Conservation (phyloP, 2,329 filamentous ascomycete species). For the Fusarium napiforme region DNA sequence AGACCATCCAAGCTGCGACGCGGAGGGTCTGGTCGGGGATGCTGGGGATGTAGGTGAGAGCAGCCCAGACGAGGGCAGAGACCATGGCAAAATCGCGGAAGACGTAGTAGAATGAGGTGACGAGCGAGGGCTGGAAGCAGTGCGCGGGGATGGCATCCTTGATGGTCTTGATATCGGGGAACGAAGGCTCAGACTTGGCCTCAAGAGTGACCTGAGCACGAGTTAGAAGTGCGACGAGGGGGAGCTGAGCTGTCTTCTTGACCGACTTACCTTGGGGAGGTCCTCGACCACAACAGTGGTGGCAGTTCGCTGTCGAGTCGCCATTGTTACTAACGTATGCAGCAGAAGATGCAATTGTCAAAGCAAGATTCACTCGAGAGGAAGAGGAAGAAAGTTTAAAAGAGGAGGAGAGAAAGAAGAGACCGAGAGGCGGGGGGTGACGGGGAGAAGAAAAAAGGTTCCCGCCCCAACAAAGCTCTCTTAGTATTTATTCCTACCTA, state of each 20-base stretch:
- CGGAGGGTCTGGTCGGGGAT: slow-evolving; percentile 59
- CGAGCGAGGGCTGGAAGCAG: slow-evolving; percentile 68
- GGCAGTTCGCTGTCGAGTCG: slow-evolving; percentile 42
- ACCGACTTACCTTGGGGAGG: slow-evolving; percentile 24
- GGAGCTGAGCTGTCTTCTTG: background rate
- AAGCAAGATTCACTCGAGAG: background rate
- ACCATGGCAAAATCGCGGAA: slow-evolving; percentile 65
- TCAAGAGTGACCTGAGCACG: slow-evolving; percentile 28
- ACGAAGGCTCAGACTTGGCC: slow-evolving; percentile 34
- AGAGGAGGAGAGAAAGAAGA: background rate
- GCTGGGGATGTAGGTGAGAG: slow-evolving; percentile 64
- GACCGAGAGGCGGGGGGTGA: background rate
- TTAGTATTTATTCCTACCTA: slow-evolving; percentile 17
- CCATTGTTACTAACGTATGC: slow-evolving; percentile 32
- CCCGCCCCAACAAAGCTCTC: slow-evolving; percentile 15
- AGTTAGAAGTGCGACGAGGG: slow-evolving; percentile 8
- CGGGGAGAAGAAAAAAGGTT: background rate
- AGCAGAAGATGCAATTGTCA: background rate
- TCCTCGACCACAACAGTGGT: slow-evolving; percentile 38
- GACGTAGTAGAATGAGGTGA: slow-evolving; percentile 65
- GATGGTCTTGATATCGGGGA: slow-evolving; percentile 48
- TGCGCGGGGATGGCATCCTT: slow-evolving; percentile 65
- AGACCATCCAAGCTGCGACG: slow-evolving; percentile 63
- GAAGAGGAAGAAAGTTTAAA: background rate
- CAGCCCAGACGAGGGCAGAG: slow-evolving; percentile 59